phyloP scores from a whole-genome alignment of 2,329 filamentous ascomycete genomes.

The Hymenoscyphus repandus region DNA sequence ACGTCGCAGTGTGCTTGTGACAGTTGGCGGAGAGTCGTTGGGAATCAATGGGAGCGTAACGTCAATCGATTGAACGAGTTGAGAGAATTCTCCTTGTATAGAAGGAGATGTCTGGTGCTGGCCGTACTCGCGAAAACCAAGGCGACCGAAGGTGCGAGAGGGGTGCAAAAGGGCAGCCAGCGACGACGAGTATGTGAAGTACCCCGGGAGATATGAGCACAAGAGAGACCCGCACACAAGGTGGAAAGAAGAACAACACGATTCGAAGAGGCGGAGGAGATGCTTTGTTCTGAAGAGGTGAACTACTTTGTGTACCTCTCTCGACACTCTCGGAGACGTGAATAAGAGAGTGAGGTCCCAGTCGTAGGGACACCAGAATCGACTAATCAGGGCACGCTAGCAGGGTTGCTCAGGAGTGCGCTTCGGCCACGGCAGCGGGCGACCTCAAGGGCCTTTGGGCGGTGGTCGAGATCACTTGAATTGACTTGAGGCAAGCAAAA shows the following conservation, averaged over 20 bases:
- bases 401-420: neutral
- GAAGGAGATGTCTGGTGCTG: no score
- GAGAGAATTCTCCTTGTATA: no score
- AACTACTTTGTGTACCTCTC: neutral
- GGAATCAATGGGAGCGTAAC: neutral
- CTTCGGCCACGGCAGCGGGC: neutral
- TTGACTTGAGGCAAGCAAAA: no score
- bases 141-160: neutral
- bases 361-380: conserved; percentile 4
- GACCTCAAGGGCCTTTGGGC: neutral
- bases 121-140: conserved; percentile 5
- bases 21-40: neutral
- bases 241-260: no score
- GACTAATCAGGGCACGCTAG: conserved; percentile 10
- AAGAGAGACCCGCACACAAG: conserved; percentile 4
- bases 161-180: no score
- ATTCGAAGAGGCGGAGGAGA: neutral
- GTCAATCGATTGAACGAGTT: no score
- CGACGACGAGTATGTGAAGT: no score
- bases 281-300: conserved; percentile 3
- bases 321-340: conserved; percentile 6
- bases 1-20: neutral
- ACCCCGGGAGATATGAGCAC: conserved; percentile 5
- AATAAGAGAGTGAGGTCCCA: conserved; percentile 4
- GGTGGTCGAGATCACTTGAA: no score